Evolutionary conservation across 2,329 filamentous ascomycete genomes (phyloP), one percentile per base, ranked within the genome.

Genomic region (Aschersonia sp.): DNA sequence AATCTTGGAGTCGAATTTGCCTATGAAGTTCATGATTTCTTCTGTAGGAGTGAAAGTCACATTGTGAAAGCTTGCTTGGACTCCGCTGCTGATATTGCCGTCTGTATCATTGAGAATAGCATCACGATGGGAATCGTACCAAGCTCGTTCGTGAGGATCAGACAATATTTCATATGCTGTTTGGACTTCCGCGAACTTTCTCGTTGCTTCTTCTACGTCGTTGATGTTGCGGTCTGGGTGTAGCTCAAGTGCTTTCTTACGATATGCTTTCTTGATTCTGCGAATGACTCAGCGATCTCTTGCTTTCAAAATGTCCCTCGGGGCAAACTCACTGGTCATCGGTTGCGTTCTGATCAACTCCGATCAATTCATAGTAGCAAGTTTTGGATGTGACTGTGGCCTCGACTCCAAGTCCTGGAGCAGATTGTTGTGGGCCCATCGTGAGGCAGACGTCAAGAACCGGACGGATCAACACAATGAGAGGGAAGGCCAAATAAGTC

Each of bases 101-200:
- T 80, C 77, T 49, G 77, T 73, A 40, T 82, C 84, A 31, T 77
- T 76, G 52, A 97, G 69, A 52, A 97, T 94, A 46, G 85, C 81
- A 55, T 89, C 82, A 51, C 88, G 83, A 61, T 98, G 92, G 3
- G 89, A 89, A 66, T 98, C 91, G 68, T 98, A 98, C 92, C 92
- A 98, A 32, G 89, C 84, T 56, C 92, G 80, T 64, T 98, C 92
- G 62, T 98, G 91, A 9, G 89, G 82, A 62, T 98, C 92, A 2
- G 89, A 94, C 1, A 98, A 77, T n/a, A 98, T 80, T 63, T 97
- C 88, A 62, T 98, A 94, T 44, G 92, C 92, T 38, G 89, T 77
- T 63, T 96, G 91, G 31, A 97, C 75, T 60, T 96, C 89, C 45
- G 92, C 89, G 61, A 98, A 98, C 47, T 82, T 80, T 54, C 73